Base-by-base conservation (phyloP, 1,284 basidiomycete genomes). In the Inonotus obliquus region DNA sequence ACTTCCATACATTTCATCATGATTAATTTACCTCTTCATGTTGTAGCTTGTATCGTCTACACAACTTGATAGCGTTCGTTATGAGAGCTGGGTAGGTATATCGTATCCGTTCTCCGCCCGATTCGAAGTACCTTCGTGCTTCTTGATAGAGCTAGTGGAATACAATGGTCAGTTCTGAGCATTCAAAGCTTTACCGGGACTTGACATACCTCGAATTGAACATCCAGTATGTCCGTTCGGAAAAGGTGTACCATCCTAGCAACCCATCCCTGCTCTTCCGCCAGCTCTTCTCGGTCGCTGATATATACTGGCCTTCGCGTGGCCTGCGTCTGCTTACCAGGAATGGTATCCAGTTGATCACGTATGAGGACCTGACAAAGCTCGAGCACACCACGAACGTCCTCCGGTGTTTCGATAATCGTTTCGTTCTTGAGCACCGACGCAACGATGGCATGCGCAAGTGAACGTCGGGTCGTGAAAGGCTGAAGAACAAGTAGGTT, bases 201-300 rank as follows among this genome's bases (percentile, higher is more conserved):
- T 63, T 19, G 0, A 71, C 84, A 37, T 65, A 93, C 93, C 81
- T 95, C 90, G 66, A 92, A 95, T 69, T 97, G 95, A 17, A 89
- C 84, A 65, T 84, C 87, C 62, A 96, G 72, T 32, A 89, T 88
- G 59, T 96, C 91, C 0, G 92, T 83, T 23, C 86, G 80, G 84
- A 98, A 96, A 35, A 97, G 72, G 77, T 98, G 95, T 2, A 98
- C 90, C 91, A 98, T 96, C 65, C 95, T 80, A 23, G 95, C 94
- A 14, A 97, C 86, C 95, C 95, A 98, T 0, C 95, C 96, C 69
- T 98, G 95, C 73, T 98, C 96, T 73, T 97, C 96, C 0, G 94
- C 94, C 78, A 94, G 81, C 71, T 97, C 95, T 69, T 94, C 91
- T 56, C 87, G 77, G 69, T 95, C 93, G 52, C 78, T 75, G 66